Conservation (phyloP, 2,329 filamentous ascomycete genomes). For the Aspergillus tubingensis region DNA sequence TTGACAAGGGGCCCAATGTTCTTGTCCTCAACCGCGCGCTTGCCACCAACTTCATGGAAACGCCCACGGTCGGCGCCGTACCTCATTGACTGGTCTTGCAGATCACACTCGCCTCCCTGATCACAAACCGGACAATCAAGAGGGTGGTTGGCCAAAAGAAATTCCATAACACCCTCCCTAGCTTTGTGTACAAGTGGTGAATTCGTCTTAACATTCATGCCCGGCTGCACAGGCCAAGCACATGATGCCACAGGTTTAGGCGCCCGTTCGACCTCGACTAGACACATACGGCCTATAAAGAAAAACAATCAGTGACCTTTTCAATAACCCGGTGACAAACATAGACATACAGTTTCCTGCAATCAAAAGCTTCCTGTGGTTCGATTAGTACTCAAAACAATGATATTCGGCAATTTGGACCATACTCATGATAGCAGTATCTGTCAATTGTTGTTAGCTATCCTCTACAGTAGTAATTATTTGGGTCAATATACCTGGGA, state of each 20-base stretch:
- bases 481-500: conserved; percentile 66
- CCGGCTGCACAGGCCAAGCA: conserved; percentile 96
- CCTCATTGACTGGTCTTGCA: conserved; percentile 99
- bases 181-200: conserved; percentile 96
- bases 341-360: conserved; percentile 78
- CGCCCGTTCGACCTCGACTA: conserved; percentile 94
- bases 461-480: background rate
- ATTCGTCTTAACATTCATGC: conserved; percentile 99
- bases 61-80: conserved; percentile 94
- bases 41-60: conserved; percentile 93
- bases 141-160: conserved; percentile 92
- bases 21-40: conserved; percentile 98
- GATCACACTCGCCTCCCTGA: conserved; percentile 97
- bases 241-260: conserved; percentile 98
- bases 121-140: conserved; percentile 97
- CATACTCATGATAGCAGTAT: conserved; percentile 98
- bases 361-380: conserved; percentile 86
- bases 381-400: conserved; percentile 25
- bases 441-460: conserved; percentile 51
- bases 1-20: conserved; percentile 98
- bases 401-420: conserved; percentile 5
- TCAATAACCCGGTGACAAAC: background rate
- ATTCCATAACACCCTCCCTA: conserved; percentile 98
- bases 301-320: conserved; percentile 5
- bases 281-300: conserved; percentile 76